These are phyloP conservation scores for Cutaneotrichosporon sp. DNA, from an alignment of 1,284 basidiomycete genomes.

Conservation along the genomic window DNA sequence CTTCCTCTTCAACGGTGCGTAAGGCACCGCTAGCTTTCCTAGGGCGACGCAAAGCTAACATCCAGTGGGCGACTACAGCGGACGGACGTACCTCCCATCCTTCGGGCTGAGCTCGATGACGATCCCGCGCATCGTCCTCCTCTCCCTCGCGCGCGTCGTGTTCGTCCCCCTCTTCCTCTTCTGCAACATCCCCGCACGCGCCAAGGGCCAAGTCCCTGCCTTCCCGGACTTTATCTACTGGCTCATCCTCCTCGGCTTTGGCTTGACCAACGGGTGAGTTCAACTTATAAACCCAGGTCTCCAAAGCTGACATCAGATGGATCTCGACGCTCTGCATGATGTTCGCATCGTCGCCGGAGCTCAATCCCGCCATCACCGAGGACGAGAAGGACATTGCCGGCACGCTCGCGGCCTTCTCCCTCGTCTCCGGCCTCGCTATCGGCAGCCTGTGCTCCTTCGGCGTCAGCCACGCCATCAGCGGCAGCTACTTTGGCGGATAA, in stretches of 20 bases:
- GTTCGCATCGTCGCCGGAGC: conserved; percentile 44
- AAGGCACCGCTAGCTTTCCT: too few relatives aligned
- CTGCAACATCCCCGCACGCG: conserved; percentile 62
- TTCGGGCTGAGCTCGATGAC: conserved; percentile 55
- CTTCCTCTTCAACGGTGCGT: conserved; percentile 54
- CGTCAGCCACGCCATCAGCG: conserved; percentile 55
- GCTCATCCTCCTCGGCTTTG: conserved; percentile 69
- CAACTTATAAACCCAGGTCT: rapidly evolving
- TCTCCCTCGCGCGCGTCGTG: conserved; percentile 67
- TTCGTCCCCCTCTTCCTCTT: conserved; percentile 82
- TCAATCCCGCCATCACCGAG: conserved; percentile 52
- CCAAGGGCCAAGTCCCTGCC: conserved; percentile 57
- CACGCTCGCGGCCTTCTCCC: conserved; percentile 72
- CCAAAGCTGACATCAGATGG: conserved; percentile 35
- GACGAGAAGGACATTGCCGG: conserved; percentile 80
- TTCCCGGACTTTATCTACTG: conserved; percentile 74
- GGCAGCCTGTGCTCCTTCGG: conserved; percentile 78
- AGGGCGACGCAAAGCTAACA: too few relatives aligned
- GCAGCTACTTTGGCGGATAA: conserved; percentile 27
- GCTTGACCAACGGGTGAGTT: conserved; percentile 72
- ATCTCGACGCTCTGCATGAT: conserved; percentile 52
- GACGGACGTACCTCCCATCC: conserved; percentile 69
- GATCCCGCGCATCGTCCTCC: conserved; percentile 22
- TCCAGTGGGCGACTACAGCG: conserved; percentile 74
- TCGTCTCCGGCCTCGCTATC: conserved; percentile 71